Evolutionary conservation across 345 rosid genomes (phyloP).

Genomic region (Hevea brasiliensis): DNA sequence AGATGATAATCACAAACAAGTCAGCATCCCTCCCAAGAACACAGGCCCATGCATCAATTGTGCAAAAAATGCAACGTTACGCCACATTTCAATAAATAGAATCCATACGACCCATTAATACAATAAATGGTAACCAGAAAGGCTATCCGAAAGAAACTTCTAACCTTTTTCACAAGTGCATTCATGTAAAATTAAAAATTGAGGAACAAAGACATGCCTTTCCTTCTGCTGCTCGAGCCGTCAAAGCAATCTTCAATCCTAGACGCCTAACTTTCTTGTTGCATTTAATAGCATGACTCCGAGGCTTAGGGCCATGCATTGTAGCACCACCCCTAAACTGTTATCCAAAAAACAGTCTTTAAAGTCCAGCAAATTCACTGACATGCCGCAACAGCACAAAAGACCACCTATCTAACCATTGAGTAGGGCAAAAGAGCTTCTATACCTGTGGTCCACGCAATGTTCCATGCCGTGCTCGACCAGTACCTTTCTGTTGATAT

Average conservation of each 20-base stretch:
- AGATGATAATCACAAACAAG: not conserved
- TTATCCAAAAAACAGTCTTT: constrained; percentile 27
- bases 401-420: constrained; percentile 2
- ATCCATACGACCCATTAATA: not conserved
- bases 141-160: not conserved
- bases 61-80: not conserved
- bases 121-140: not conserved
- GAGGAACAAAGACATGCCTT: constrained; percentile 50
- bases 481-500: constrained; percentile 82
- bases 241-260: constrained; percentile 85
- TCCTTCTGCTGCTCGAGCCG: constrained; percentile 96
- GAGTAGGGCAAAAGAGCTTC: not conserved
- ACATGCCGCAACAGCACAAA: constrained; percentile 9
- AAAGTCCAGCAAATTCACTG: constrained; percentile 14
- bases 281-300: constrained; percentile 87
- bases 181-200: not conserved
- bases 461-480: constrained; percentile 90
- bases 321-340: constrained; percentile 90
- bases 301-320: constrained; percentile 93
- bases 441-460: constrained; percentile 86
- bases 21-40: not conserved
- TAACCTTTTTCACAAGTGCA: not conserved
- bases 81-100: not conserved
- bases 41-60: not conserved
- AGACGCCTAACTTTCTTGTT: constrained; percentile 90